Percentiles rank a stretch among this genome's conserved stretches.
Evolutionary conservation across 2,329 filamentous ascomycete species (phyloP).

Genomic region (Thielaviopsis euricoi): DNA sequence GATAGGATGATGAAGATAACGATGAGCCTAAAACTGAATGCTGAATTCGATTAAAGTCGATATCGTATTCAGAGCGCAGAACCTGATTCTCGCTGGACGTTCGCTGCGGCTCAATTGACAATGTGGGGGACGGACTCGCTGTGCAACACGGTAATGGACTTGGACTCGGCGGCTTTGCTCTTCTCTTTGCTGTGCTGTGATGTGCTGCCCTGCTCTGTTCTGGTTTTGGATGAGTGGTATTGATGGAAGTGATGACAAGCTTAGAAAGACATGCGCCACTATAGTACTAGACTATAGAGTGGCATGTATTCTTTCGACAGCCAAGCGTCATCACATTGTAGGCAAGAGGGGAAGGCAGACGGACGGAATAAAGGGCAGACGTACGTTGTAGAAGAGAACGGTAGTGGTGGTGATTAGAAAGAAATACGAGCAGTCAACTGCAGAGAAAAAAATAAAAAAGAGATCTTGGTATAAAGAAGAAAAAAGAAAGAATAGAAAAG

Average conservation of each 20-base stretch:
- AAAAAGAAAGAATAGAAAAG: slow-evolving; percentile 1
- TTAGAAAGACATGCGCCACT: not conserved
- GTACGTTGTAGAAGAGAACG: slow-evolving; percentile 8
- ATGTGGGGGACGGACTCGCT: not conserved
- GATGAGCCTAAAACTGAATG: not conserved
- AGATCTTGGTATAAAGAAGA: slow-evolving; percentile 7
- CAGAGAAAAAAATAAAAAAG: slow-evolving; percentile 6
- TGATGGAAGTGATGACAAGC: not conserved
- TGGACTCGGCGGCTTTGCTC: not conserved
- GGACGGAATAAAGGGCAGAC: not conserved
- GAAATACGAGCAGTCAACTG: slow-evolving; percentile 11
- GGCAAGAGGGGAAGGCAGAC: not conserved
- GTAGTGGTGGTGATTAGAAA: slow-evolving; percentile 7
- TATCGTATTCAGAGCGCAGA: not conserved
- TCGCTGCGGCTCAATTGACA: not conserved
- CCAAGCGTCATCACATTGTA: not conserved
- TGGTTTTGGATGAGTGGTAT: not conserved
- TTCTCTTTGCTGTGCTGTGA: too few species aligned
- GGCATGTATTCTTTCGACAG: not conserved
- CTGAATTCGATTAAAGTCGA: not conserved
- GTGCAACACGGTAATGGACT: not conserved
- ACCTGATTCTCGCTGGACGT: not conserved
- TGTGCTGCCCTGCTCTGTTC: not conserved
- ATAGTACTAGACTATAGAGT: not conserved
- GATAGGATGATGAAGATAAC: not conserved